phyloP scores from a whole-genome alignment of 768 basidiomycete genomes.

The Hemileccinum rubropunctum region DNA sequence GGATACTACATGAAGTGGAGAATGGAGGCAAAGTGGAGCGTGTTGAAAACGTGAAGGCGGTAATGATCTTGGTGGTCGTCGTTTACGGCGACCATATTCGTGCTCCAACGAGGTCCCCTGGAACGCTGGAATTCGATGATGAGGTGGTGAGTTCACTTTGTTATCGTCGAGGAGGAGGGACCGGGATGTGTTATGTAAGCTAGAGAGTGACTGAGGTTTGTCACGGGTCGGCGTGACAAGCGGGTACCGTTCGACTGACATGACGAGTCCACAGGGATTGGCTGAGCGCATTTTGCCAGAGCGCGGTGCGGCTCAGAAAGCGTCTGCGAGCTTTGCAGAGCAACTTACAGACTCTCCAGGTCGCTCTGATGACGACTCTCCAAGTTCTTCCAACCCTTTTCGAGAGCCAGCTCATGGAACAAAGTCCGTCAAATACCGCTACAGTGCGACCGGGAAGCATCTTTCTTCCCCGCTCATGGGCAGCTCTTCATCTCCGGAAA shows the following conservation, averaged over 20 bases:
- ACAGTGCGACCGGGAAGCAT: constrained; percentile 32
- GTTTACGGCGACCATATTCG: constrained; percentile 5
- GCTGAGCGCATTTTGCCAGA: constrained; percentile 19
- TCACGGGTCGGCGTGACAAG: constrained; percentile 18
- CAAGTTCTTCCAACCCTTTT: constrained; percentile 20
- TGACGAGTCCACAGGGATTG: constrained; percentile 13
- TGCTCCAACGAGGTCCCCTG: background rate
- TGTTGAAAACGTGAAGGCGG: constrained; percentile 23
- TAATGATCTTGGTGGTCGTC: constrained; percentile 17
- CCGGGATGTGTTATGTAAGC: constrained; percentile 15
- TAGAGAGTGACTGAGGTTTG: constrained; percentile 1
- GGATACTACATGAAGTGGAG: constrained; percentile 13
- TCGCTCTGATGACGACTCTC: constrained; percentile 23
- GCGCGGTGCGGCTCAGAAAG: constrained; percentile 35
- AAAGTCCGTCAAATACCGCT: constrained; percentile 32
- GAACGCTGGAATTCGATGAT: background rate
- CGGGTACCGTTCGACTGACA: constrained; percentile 4
- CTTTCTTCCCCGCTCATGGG: constrained; percentile 33
- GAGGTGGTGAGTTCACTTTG: too few species aligned
- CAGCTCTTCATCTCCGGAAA: constrained; percentile 31
- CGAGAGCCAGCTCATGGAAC: constrained; percentile 22
- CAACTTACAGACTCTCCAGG: constrained; percentile 30
- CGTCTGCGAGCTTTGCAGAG: constrained; percentile 30
- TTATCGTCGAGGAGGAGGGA: background rate
- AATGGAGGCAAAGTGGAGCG: constrained; percentile 17